Percentiles rank a stretch among this genome's conserved stretches.
phyloP scores from a whole-genome alignment of 805 yeast genomes.

The Candida suzukii region DNA sequence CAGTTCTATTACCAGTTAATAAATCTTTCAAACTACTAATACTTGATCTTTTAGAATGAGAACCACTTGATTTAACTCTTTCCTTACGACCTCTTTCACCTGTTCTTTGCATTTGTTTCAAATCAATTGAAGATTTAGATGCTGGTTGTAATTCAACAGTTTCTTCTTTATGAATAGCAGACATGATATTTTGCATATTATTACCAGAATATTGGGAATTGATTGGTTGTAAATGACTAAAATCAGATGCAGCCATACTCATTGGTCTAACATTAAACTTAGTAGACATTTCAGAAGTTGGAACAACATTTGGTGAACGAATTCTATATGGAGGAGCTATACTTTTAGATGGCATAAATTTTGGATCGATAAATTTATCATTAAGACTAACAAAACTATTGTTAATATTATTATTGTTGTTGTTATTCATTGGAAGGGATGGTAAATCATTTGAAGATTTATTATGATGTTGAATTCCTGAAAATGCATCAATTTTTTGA shows the following conservation, averaged over 20 bases:
- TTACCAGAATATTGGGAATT: slow-evolving; percentile 5
- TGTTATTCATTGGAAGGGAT: neutral
- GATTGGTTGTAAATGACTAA: slow-evolving; percentile 7
- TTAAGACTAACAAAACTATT: no score
- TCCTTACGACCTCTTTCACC: slow-evolving; percentile 9
- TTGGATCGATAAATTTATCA: neutral
- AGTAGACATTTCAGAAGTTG: neutral
- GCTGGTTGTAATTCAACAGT: slow-evolving; percentile 25
- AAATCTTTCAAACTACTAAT: slow-evolving; percentile 27
- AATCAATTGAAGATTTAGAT: slow-evolving; percentile 27
- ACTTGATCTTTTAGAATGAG: slow-evolving; percentile 25
- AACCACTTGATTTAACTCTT: slow-evolving; percentile 23
- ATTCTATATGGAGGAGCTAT: neutral
- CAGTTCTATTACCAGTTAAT: slow-evolving; percentile 25
- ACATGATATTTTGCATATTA: slow-evolving; percentile 13
- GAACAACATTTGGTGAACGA: neutral
- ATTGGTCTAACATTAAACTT: neutral
- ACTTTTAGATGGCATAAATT: neutral
- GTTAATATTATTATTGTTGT: neutral
- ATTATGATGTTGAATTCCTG: slow-evolving; percentile 28
- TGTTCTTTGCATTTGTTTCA: slow-evolving; percentile 22
- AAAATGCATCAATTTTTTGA: slow-evolving; percentile 30
- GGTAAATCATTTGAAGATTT: slow-evolving; percentile 6
- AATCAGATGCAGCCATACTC: slow-evolving; percentile 25
- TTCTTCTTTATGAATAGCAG: slow-evolving; percentile 25